Base-by-base conservation (phyloP, 192 early-diverging fungal genomes). In the Geranomyces variabilis region DNA sequence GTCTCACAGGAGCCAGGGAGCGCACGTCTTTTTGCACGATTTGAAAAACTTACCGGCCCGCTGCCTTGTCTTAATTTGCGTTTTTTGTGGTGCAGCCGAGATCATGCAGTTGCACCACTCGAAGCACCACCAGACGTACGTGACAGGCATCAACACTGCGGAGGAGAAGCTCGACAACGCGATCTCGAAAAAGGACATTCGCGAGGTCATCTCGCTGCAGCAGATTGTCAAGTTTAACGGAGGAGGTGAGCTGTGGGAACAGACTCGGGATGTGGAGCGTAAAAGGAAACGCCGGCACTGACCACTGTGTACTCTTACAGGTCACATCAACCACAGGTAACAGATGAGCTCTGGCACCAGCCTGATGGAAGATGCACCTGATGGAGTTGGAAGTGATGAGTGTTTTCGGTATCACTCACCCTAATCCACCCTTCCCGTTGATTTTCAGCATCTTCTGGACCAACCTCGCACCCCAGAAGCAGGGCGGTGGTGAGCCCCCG, bases 71-170 rank as follows among this genome's bases (percentile, higher is more conserved):
- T n/a, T n/a, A n/a, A n/a, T 24, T 53, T 53, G 51, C 51, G 15
- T 15, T 19, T 33, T 55, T 30, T 24, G 45, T 29, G n/a, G n/a
- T n/a, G 36, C 36, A 45, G 88, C 88, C 53, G 93, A 98, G 76
- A 98, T 96, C 76, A 96, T 98, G 94, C 72, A 91, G 69, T 77
- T 98, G 51, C 96, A 98, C 83, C 92, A 98, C 83, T 58, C 79
- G 76, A 98, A 98, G 89, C 96, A 98, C 83, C 96, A 98, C 77
- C 91, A 93, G 48, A 82, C 94, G 6, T 98, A 98, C 75, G 90
- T 98, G 68, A 92, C 84, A 66, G 86, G 83, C 63, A 85, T 94
- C 49, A 98, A 98, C 76, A 81, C 77, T n/a, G 91, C 93, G n/a
- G 93, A 94, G 75, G 96, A 98, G 77, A 94, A 98, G 84, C 79